phyloP scores from a whole-genome alignment of 257 asterid species.

The Eucommia ulmoides region DNA sequence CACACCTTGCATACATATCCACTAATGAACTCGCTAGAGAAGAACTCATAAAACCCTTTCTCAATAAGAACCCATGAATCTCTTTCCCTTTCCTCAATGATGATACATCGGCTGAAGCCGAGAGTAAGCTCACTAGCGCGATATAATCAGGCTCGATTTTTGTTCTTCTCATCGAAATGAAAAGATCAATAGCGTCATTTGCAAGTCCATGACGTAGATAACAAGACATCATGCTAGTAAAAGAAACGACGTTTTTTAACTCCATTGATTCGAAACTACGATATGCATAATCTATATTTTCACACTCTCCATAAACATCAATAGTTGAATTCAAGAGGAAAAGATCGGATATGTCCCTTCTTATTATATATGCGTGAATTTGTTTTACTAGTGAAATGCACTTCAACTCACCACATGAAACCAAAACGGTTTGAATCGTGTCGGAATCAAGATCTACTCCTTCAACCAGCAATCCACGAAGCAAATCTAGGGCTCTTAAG shows the following conservation, averaged over 20 bases:
- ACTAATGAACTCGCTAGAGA: slow-evolving; percentile 61
- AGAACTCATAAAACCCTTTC: slow-evolving; percentile 36
- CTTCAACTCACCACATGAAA: slow-evolving; percentile 53
- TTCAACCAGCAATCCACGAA: slow-evolving; percentile 24
- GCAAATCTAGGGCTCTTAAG: slow-evolving; percentile 35
- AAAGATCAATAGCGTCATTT: slow-evolving; percentile 51
- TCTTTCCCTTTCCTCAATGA: slow-evolving; percentile 65
- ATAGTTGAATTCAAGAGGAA: slow-evolving; percentile 38
- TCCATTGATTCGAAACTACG: slow-evolving; percentile 25
- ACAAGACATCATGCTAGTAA: slow-evolving; percentile 73
- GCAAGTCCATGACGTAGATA: slow-evolving; percentile 53
- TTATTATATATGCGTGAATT: slow-evolving; percentile 45
- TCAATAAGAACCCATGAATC: slow-evolving; percentile 54
- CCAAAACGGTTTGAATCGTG: slow-evolving; percentile 64
- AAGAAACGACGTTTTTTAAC: slow-evolving; percentile 46
- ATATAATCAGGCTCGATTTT: slow-evolving; percentile 49
- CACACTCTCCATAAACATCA: slow-evolving; percentile 61
- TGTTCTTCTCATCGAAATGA: slow-evolving; percentile 32
- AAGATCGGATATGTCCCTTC: slow-evolving; percentile 37
- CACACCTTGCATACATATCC: slow-evolving; percentile 71
- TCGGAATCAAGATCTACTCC: slow-evolving; percentile 30
- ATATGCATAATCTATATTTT: slow-evolving; percentile 37
- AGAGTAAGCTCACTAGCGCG: slow-evolving; percentile 43
- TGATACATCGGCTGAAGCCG: slow-evolving; percentile 51
- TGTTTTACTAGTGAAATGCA: slow-evolving; percentile 35